Evolutionary conservation across 192 early-diverging fungal genomes (phyloP).

Genomic region (Spinellus fusiger): DNA sequence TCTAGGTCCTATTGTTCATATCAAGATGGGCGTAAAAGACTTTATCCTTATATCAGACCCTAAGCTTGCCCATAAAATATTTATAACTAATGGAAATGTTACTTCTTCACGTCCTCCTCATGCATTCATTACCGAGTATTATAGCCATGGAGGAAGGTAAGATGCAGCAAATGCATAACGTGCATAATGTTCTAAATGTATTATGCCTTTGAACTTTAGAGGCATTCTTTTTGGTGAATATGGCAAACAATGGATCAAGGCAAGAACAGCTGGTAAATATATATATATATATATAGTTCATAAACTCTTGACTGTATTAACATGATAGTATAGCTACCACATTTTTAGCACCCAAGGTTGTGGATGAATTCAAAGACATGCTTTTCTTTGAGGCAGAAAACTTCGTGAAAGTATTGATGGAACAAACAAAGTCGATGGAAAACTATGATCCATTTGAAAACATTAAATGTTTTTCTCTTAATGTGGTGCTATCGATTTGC

Average conservation of each 20-base stretch:
- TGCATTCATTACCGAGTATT: background rate
- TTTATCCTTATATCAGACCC: conserved; percentile 3
- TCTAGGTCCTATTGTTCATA: background rate
- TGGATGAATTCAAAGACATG: background rate
- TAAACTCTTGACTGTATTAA: too few species aligned
- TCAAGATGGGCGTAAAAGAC: conserved; percentile 9
- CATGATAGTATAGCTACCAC: too few species aligned
- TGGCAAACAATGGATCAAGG: conserved; percentile 5
- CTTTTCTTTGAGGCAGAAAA: background rate
- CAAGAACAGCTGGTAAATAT: background rate
- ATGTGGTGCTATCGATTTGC: too few species aligned
- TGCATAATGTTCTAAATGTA: too few species aligned
- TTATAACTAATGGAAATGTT: background rate
- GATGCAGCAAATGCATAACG: background rate
- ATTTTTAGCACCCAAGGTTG: background rate
- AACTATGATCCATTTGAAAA: too few species aligned
- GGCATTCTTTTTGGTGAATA: conserved; percentile 4
- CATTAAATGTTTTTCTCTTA: too few species aligned
- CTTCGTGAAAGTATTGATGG: background rate
- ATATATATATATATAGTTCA: too few species aligned
- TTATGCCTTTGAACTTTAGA: conserved; percentile 6
- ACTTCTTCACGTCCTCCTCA: background rate
- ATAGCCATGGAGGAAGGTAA: conserved; percentile 1
- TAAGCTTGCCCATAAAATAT: too few species aligned
- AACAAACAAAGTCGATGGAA: background rate